Evolutionary conservation across 768 basidiomycete genomes (phyloP).

Genomic region (Multifurca ochricompacta): DNA sequence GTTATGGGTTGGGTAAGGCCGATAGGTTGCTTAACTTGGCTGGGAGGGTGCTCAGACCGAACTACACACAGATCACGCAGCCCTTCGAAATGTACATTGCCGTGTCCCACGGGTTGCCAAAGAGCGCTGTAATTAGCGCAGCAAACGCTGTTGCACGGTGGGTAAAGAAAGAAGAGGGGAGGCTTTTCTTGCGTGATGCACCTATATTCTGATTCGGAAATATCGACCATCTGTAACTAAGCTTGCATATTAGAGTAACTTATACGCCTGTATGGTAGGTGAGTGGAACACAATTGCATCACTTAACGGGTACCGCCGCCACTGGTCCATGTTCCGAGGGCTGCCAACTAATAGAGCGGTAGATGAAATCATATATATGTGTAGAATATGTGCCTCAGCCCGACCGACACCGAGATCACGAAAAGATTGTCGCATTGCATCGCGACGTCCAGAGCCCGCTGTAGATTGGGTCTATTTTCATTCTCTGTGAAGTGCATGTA

Average conservation of each 20-base stretch:
- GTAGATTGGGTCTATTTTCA: constrained; percentile 14
- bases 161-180: constrained; percentile 82
- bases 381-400: constrained; percentile 17
- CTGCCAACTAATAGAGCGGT: constrained; percentile 12
- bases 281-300: not conserved
- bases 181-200: constrained; percentile 79
- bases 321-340: constrained; percentile 5
- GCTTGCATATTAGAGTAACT: constrained; percentile 2
- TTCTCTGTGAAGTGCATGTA: constrained; percentile 19
- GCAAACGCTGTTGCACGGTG: constrained; percentile 86
- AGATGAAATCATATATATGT: constrained; percentile 20
- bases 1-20: constrained; percentile 88
- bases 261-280: not conserved
- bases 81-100: constrained; percentile 88
- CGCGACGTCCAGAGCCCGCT: constrained; percentile 16
- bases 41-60: not conserved
- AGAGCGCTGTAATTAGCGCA: constrained; percentile 78
- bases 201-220: constrained; percentile 60
- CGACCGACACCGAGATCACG: constrained; percentile 19
- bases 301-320: not conserved
- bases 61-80: constrained; percentile 65
- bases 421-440: constrained; percentile 11
- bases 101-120: constrained; percentile 75
- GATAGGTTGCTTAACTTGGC: not conserved
- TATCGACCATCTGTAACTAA: not conserved